phyloP scores from a whole-genome alignment of 768 basidiomycete genomes.

The Lentinula sp. region DNA sequence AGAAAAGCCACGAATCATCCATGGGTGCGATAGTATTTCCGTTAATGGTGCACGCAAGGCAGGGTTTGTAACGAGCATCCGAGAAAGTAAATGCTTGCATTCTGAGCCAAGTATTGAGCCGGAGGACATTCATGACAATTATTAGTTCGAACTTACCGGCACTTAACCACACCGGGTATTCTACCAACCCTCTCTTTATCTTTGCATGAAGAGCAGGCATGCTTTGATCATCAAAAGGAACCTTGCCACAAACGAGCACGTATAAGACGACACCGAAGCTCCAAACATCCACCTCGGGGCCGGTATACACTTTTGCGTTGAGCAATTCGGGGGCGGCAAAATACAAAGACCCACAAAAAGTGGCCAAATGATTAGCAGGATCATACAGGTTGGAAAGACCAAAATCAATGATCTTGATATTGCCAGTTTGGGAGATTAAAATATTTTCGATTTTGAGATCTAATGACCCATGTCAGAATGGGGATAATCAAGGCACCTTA shows the following conservation, averaged over 20 bases:
- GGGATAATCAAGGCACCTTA: background rate
- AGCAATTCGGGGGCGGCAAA: slow-evolving; percentile 98
- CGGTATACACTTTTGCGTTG: slow-evolving; percentile 94
- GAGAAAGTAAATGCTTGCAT: slow-evolving; percentile 87
- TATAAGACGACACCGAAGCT: slow-evolving; percentile 98
- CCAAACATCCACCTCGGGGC: slow-evolving; percentile 99
- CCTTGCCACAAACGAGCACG: slow-evolving; percentile 96
- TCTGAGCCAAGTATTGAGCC: slow-evolving; percentile 42
- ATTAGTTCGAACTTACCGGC: slow-evolving; percentile 51
- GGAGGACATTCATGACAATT: background rate
- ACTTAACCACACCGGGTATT: slow-evolving; percentile 96
- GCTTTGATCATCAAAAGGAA: slow-evolving; percentile 97
- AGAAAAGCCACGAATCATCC: slow-evolving; percentile 88
- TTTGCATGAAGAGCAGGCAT: slow-evolving; percentile 99
- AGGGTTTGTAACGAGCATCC: slow-evolving; percentile 98
- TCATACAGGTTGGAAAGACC: slow-evolving; percentile 95
- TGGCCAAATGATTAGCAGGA: slow-evolving; percentile 74
- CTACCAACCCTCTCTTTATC: slow-evolving; percentile 95
- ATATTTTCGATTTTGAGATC: slow-evolving; percentile 99
- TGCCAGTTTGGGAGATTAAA: slow-evolving; percentile 95
- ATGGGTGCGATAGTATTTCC: slow-evolving; percentile 83
- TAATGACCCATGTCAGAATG: slow-evolving; percentile 14
- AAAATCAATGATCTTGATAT: slow-evolving; percentile 99
- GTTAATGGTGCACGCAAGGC: slow-evolving; percentile 69
- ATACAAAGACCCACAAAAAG: slow-evolving; percentile 96